Evolutionary conservation across 305 asterid genomes (phyloP).

Genomic region (Fraxinus paxiana): DNA sequence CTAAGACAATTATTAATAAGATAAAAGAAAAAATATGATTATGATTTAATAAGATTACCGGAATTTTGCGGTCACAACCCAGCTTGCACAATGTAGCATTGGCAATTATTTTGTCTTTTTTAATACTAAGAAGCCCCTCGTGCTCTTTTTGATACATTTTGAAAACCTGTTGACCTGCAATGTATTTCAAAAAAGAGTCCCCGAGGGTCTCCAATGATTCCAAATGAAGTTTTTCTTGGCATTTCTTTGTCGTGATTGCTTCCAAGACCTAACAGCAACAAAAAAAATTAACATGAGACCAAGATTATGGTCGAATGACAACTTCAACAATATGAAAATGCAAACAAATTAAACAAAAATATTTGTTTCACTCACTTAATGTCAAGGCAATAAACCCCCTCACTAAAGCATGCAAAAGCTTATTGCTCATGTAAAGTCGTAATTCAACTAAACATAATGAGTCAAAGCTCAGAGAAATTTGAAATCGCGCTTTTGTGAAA

Average conservation of each 20-base stretch:
- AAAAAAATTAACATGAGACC: background rate
- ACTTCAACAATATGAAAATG: background rate
- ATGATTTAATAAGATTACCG: slow-evolving; percentile 38
- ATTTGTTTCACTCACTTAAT: background rate
- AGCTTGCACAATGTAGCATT: slow-evolving; percentile 69
- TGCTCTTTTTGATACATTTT: slow-evolving; percentile 50
- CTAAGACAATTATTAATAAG: background rate
- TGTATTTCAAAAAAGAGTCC: slow-evolving; percentile 78
- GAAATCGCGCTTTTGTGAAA: background rate
- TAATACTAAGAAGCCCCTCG: slow-evolving; percentile 62
- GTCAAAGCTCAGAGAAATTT: background rate
- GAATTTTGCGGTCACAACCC: slow-evolving; percentile 60
- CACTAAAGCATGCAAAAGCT: background rate
- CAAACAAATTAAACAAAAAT: background rate
- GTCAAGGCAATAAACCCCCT: background rate
- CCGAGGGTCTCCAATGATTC: slow-evolving; percentile 88
- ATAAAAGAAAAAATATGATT: slow-evolving; percentile 2
- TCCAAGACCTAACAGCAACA: slow-evolving; percentile 56
- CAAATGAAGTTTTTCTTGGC: slow-evolving; percentile 62
- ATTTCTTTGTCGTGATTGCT: slow-evolving; percentile 73
- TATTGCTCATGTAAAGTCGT: background rate
- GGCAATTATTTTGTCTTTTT: slow-evolving; percentile 44
- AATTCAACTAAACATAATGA: background rate
- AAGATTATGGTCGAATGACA: background rate
- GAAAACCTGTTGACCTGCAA: slow-evolving; percentile 56